Conservation (phyloP, 306 rosid genomes). For the Prinsepia uniflora region DNA sequence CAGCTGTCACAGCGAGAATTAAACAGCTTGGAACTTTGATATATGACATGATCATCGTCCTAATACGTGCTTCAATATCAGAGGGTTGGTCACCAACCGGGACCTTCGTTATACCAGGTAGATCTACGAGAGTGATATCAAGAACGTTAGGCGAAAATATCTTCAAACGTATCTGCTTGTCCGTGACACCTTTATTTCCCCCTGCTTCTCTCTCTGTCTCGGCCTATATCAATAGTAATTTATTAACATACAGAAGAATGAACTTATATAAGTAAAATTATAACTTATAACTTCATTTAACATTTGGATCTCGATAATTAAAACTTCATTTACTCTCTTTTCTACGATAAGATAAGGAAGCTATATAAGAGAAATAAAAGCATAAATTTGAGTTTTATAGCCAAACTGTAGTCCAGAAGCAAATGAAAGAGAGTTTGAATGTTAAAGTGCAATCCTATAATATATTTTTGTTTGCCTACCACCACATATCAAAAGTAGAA, state of each 20-base stretch:
- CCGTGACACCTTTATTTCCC: constrained; percentile 95
- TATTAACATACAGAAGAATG: background rate
- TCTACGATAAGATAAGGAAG: background rate
- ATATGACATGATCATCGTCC: constrained; percentile 97
- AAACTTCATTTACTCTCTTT: background rate
- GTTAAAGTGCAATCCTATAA: background rate
- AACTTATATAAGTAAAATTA: background rate
- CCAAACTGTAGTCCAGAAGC: background rate
- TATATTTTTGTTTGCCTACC: background rate
- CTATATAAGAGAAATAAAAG: background rate
- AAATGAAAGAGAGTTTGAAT: background rate
- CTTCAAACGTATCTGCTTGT: constrained; percentile 95
- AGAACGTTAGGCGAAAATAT: constrained; percentile 96
- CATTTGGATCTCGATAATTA: background rate
- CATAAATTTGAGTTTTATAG: too few species aligned
- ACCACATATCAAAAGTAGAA: background rate
- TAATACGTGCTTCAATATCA: constrained; percentile 90
- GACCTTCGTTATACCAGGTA: constrained; percentile 96
- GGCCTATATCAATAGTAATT: constrained; percentile 42
- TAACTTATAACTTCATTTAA: background rate
- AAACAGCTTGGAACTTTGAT: constrained; percentile 83
- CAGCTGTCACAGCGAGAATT: constrained; percentile 94
- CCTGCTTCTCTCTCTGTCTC: constrained; percentile 98
- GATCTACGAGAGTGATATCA: constrained; percentile 95
- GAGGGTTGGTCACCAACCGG: constrained; percentile 99